Conservation (phyloP, 2,329 filamentous ascomycete genomes). For the Gliomastix tumulicola region DNA sequence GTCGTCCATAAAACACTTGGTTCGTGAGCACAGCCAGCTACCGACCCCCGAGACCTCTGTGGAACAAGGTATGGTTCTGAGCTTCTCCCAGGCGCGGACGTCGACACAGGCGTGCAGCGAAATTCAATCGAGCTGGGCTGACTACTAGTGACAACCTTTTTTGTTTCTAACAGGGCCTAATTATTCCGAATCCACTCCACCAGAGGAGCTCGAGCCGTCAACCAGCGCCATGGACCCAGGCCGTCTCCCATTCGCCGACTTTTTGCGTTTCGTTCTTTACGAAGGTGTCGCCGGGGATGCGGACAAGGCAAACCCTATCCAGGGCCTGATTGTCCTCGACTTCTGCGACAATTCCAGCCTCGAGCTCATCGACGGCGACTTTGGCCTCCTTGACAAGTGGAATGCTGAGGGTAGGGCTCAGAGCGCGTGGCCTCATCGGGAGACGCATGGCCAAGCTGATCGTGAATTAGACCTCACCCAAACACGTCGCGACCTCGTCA, state of each 20-base stretch:
- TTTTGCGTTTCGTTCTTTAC: conserved; percentile 42
- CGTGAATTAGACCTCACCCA: conserved; percentile 35
- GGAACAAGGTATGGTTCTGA: conserved; percentile 16
- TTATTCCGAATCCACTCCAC: too few species aligned
- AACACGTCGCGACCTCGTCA: conserved; percentile 38
- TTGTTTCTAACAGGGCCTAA: too few species aligned
- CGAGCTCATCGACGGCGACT: conserved; percentile 45
- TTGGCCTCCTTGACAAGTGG: conserved; percentile 42
- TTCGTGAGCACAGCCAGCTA: conserved; percentile 24
- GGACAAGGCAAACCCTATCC: conserved; percentile 18
- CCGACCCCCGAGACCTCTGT: conserved; percentile 23
- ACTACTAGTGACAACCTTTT: too few species aligned
- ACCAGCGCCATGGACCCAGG: conserved; percentile 17
- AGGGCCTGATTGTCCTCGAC: conserved; percentile 37
- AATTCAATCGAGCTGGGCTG: too few species aligned
- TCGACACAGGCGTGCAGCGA: too few species aligned
- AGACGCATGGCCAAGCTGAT: too few species aligned
- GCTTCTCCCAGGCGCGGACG: too few species aligned
- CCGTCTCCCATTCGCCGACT: conserved; percentile 39
- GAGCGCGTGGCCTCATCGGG: too few species aligned
- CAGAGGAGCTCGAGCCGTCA: conserved; percentile 9
- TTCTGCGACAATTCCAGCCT: conserved; percentile 42
- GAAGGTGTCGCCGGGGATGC: conserved; percentile 30
- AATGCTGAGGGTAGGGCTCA: conserved; percentile 33
- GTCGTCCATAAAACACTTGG: too few species aligned